phyloP scores from a whole-genome alignment of 495 filamentous ascomycete genomes.

The Ascodesmis nigricans region DNA sequence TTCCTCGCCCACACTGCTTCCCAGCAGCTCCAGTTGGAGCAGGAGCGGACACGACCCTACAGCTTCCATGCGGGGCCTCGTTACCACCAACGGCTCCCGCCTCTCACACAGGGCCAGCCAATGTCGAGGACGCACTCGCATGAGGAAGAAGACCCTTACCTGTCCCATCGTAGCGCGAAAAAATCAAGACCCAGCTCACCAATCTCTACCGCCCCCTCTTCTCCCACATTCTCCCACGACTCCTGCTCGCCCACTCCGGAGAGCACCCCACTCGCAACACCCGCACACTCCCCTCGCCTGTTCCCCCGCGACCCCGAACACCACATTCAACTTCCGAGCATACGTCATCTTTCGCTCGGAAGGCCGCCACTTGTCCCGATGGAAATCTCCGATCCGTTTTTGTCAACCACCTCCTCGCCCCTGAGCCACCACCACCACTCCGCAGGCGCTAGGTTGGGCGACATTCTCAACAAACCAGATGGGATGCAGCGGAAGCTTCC shows the following conservation, averaged over 20 bases:
- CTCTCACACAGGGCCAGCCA: constrained; percentile 49
- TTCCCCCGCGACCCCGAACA: constrained; percentile 38
- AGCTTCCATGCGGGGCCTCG: constrained; percentile 32
- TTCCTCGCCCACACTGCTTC: constrained; percentile 80
- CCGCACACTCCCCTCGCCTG: constrained; percentile 82
- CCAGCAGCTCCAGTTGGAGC: constrained; percentile 62
- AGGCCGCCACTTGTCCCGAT: constrained; percentile 82
- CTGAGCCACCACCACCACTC: constrained; percentile 26
- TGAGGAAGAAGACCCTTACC: constrained; percentile 50
- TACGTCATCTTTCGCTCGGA: constrained; percentile 67
- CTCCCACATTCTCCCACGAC: constrained; percentile 94
- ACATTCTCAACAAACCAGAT: constrained; percentile 77
- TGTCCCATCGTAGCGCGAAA: constrained; percentile 51
- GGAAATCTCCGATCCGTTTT: constrained; percentile 42
- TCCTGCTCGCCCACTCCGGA: constrained; percentile 90
- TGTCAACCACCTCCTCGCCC: constrained; percentile 16
- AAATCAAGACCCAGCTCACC: constrained; percentile 81
- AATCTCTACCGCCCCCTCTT: constrained; percentile 83
- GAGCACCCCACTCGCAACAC: constrained; percentile 87
- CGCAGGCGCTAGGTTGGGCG: constrained; percentile 57
- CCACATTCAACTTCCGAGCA: constrained; percentile 62
- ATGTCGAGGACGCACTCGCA: constrained; percentile 87
- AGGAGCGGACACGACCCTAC: constrained; percentile 31
- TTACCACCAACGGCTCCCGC: constrained; percentile 53
- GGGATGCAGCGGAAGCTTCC: constrained; percentile 85